phyloP scores from a whole-genome alignment of 1,139 yeast species.

The Yamadazyma buinensis region DNA sequence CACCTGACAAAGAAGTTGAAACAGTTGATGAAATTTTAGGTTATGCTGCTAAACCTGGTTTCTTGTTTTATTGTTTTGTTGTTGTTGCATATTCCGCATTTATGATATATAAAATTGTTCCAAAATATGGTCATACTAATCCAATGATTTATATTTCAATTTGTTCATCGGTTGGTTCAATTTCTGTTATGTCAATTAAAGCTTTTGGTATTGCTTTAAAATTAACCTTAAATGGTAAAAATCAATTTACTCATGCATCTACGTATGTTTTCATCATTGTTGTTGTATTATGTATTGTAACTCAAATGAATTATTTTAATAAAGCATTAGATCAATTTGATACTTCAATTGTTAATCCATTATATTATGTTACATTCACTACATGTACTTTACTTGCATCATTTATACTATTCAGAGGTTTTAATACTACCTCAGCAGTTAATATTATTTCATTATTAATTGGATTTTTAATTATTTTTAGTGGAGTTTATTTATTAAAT shows the following conservation, averaged over 20 bases:
- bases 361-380: conserved; percentile 88
- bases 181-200: conserved; percentile 87
- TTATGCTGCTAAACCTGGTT: conserved; percentile 80
- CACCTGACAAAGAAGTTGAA: conserved; percentile 83
- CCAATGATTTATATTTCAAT: conserved; percentile 90
- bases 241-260: conserved; percentile 81
- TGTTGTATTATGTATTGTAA: conserved; percentile 76
- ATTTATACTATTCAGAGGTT: conserved; percentile 81
- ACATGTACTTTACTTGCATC: conserved; percentile 86
- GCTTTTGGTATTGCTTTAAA: conserved; percentile 92
- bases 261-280: conserved; percentile 79
- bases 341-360: conserved; percentile 87
- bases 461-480: conserved; percentile 82
- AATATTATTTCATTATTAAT: conserved; percentile 81
- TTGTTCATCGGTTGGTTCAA: conserved; percentile 88
- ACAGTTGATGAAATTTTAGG: conserved; percentile 85
- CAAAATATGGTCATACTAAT: conserved; percentile 72
- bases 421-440: conserved; percentile 78
- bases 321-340: conserved; percentile 92
- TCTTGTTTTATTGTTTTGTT: conserved; percentile 58
- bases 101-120: conserved; percentile 83
- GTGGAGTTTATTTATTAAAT: conserved; percentile 82
- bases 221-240: conserved; percentile 81
- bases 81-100: conserved; percentile 68
- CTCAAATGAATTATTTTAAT: conserved; percentile 93